These are phyloP conservation scores for Trametes villosa DNA, from an alignment of 768 basidiomycete genomes.

Conservation along the genomic window DNA sequence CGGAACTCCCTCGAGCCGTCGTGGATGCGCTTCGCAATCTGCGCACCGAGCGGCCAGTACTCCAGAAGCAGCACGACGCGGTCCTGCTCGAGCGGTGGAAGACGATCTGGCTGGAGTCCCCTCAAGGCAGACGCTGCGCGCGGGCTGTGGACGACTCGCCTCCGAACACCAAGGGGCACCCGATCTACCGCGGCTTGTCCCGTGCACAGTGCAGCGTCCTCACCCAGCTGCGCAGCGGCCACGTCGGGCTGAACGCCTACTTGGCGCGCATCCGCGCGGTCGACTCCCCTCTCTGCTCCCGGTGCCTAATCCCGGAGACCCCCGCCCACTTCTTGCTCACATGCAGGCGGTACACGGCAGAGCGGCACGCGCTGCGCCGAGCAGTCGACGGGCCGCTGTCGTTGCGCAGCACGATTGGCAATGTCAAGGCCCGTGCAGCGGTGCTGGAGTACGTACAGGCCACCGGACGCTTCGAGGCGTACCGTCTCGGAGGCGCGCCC, in stretches of 20 bases:
- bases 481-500: background rate
- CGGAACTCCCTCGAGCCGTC: background rate
- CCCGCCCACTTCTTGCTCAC: conserved; percentile 24
- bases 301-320: conserved; percentile 20
- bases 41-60: background rate
- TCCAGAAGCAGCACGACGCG: background rate
- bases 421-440: background rate
- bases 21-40: background rate
- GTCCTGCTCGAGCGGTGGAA: background rate
- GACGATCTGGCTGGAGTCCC: background rate
- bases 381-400: background rate
- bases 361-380: background rate
- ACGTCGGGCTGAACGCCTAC: conserved; percentile 36
- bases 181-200: background rate
- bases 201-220: conserved; percentile 24
- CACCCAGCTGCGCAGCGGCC: conserved; percentile 38
- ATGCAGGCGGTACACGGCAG: conserved; percentile 13
- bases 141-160: background rate
- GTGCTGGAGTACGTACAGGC: conserved; percentile 16
- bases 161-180: background rate
- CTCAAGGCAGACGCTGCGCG: background rate
- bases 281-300: conserved; percentile 20
- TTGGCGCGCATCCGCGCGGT: conserved; percentile 22
- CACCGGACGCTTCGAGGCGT: conserved; percentile 7
- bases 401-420: conserved; percentile 1